Base-by-base conservation (phyloP, 208 protist genomes). In the Crithidia bombi region DNA sequence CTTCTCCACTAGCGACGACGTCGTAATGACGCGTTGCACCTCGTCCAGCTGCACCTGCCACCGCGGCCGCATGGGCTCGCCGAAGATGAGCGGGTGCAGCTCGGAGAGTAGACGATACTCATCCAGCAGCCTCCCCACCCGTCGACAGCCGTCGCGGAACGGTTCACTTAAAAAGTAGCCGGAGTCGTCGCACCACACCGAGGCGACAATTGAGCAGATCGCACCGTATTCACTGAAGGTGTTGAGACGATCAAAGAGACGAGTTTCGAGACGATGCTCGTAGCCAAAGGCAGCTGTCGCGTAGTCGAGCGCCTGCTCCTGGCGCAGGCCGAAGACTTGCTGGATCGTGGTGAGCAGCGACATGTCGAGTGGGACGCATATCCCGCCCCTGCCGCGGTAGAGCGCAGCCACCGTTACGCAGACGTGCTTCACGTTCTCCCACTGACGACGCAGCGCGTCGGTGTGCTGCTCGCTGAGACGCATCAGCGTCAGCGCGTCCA, bases 41-140 rank as follows among this genome's bases (percentile, higher is more conserved):
- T 93, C 92, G 56, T 96, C 86, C 14, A 96, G 81, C 78, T 95
- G 92, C 72, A 92, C 79, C 69, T 96, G 92, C 88, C 89, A 96
- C 10, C 88, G 86, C 44, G 87, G 79, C 19, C 87, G 86, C 77
- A 92, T 89, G n/a, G 79, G 65, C 65, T 96, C 92, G 5, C 84
- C 87, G 83, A 96, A 96, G 19, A 87, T 15, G 21, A 87, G 65
- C 44, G 73, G 55, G 71, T 96, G 88, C 65, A 96, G 78, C 74
- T 96, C 92, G 25, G 82, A 79, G 9, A 94, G 59, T 9, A 93
- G 68, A 35, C 89, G 89, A 58, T 69, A 86, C 47, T 96, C 92
- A 17, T 94, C 87, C 12, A 94, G 73, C 35, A 91, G 38, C 0
- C 75, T 74, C 12, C 51, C 75, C 11, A 96, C 63, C 3, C 81